Evolutionary conservation across 768 basidiomycete genomes (phyloP).

Genomic region (Neoboletus brunneissimus): DNA sequence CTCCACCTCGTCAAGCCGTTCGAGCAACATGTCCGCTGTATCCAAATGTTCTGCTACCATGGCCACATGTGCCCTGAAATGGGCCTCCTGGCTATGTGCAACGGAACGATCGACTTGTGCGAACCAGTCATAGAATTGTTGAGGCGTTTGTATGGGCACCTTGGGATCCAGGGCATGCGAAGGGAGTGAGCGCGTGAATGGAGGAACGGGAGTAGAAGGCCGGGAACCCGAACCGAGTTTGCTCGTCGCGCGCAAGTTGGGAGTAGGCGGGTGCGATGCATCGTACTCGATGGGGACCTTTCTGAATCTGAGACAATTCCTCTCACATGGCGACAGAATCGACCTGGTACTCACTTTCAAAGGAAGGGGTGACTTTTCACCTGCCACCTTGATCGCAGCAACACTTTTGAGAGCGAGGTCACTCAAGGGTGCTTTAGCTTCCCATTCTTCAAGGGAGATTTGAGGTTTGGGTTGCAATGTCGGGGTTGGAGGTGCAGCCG

Average conservation of each 20-base stretch:
- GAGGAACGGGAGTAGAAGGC: slow-evolving; percentile 41
- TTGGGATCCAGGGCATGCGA: slow-evolving; percentile 67
- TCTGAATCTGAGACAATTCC: slow-evolving; percentile 32
- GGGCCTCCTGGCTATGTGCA: slow-evolving; percentile 89
- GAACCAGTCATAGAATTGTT: slow-evolving; percentile 98
- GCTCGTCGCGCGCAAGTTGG: slow-evolving; percentile 34
- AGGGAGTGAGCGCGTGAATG: slow-evolving; percentile 18
- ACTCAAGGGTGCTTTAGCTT: slow-evolving; percentile 70
- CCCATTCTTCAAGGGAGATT: slow-evolving; percentile 89
- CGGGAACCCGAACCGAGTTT: slow-evolving; percentile 44
- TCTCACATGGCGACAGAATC: neutral
- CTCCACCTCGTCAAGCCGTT: slow-evolving; percentile 71
- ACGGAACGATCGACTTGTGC: slow-evolving; percentile 85
- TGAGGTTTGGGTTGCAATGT: slow-evolving; percentile 39
- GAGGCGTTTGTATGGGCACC: slow-evolving; percentile 81
- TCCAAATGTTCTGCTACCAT: slow-evolving; percentile 72
- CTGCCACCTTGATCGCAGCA: slow-evolving; percentile 55
- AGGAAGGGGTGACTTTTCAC: slow-evolving; percentile 62
- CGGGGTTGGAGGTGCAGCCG: slow-evolving; percentile 24
- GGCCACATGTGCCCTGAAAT: slow-evolving; percentile 83
- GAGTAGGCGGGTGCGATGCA: slow-evolving; percentile 32
- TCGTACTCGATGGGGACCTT: slow-evolving; percentile 44
- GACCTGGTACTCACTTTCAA: slow-evolving; percentile 55
- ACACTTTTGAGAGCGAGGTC: slow-evolving; percentile 71
- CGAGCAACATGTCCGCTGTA: slow-evolving; percentile 73